Conservation (phyloP, 192 early-diverging fungal species). For the Coemansia pectinata region DNA sequence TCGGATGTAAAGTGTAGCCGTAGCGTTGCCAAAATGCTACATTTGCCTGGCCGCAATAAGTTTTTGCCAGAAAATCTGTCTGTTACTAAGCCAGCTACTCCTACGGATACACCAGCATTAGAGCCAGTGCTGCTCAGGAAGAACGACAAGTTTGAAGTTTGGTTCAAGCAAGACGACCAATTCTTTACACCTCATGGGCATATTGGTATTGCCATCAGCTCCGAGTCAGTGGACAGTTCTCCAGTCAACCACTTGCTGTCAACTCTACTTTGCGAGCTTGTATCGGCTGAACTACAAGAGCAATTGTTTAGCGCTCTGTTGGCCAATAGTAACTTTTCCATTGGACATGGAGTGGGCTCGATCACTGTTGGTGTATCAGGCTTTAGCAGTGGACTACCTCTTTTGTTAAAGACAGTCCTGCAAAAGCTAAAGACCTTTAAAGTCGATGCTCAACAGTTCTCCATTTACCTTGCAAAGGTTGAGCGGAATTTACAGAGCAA, state of each 20-base stretch:
- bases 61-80: constrained; percentile 38
- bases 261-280: constrained; percentile 2
- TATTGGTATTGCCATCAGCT: constrained; percentile 59
- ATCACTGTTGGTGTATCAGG: constrained; percentile 66
- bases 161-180: constrained; percentile 90
- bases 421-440: constrained; percentile 60
- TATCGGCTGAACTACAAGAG: constrained; percentile 58
- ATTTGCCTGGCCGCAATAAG: constrained; percentile 8
- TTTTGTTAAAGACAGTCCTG: constrained; percentile 66
- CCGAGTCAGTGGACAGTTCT: background rate
- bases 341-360: constrained; percentile 62
- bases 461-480: constrained; percentile 13
- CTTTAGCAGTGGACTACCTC: constrained; percentile 79
- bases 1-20: background rate
- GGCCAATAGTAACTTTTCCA: constrained; percentile 68
- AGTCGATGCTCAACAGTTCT: constrained; percentile 65
- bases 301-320: constrained; percentile 77
- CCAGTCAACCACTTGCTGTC: background rate
- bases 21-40: background rate
- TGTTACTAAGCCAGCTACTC: background rate
- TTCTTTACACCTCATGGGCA: constrained; percentile 84
- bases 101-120: background rate
- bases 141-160: constrained; percentile 58
- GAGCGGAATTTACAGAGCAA: background rate
- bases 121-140: constrained; percentile 16